Conservation (phyloP, 495 filamentous ascomycete species). For the Cercophora samala region DNA sequence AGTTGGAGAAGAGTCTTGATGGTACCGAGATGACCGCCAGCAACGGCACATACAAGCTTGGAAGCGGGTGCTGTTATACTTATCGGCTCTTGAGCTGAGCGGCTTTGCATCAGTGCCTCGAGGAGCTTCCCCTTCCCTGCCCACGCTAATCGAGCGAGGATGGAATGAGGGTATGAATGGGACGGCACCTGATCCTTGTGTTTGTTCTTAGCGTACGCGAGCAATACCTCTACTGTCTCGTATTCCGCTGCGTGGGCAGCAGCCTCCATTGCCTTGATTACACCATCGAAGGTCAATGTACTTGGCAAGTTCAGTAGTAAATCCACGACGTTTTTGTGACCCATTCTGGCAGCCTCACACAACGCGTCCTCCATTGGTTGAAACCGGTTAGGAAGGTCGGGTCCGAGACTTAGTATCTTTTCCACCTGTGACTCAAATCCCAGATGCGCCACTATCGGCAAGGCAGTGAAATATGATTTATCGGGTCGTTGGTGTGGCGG, state of each 20-base stretch:
- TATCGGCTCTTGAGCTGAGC: neutral
- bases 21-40: neutral
- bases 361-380: neutral
- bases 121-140: neutral
- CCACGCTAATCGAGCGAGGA: no score
- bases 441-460: neutral
- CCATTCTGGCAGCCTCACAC: neutral
- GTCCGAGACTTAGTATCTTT: neutral
- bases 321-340: neutral
- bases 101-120: neutral
- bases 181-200: no score
- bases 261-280: neutral
- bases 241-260: neutral
- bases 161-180: no score
- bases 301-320: neutral
- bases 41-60: neutral
- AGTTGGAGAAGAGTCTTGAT: neutral
- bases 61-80: neutral
- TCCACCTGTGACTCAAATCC: neutral
- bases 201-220: no score
- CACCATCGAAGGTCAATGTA: neutral
- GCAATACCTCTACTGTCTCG: no score
- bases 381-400: no score
- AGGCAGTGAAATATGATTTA: neutral
- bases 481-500: neutral